Evolutionary conservation across 495 filamentous ascomycete genomes (phyloP).

Genomic region (Zalerion maritima): DNA sequence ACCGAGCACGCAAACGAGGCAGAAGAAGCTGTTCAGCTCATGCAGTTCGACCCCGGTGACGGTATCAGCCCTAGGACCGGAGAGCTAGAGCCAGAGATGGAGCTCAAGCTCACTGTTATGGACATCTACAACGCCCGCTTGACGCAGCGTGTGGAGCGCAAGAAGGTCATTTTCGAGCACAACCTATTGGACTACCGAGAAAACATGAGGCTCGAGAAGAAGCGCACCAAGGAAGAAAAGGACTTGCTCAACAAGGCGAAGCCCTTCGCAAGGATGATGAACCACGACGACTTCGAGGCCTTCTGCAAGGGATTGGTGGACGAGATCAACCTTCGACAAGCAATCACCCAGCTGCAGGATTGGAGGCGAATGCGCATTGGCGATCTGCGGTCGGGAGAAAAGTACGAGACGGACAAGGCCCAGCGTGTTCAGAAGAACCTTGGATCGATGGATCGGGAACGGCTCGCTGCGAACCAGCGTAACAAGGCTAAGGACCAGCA

Average conservation of each 20-base stretch:
- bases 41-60: conserved; percentile 95
- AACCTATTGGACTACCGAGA: conserved; percentile 82
- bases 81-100: conserved; percentile 83
- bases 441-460: conserved; percentile 65
- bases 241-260: conserved; percentile 87
- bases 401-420: conserved; percentile 86
- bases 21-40: conserved; percentile 93
- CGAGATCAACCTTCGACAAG: conserved; percentile 80
- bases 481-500: conserved; percentile 41
- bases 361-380: conserved; percentile 77
- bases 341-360: conserved; percentile 82
- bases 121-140: conserved; percentile 94
- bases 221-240: conserved; percentile 84
- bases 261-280: conserved; percentile 95
- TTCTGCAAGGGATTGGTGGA: conserved; percentile 72
- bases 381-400: conserved; percentile 75
- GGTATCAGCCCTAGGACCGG: conserved; percentile 71
- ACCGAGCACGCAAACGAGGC: conserved; percentile 96
- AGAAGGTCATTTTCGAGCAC: conserved; percentile 94
- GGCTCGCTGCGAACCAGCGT: conserved; percentile 49
- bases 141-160: conserved; percentile 82
- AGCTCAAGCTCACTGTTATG: conserved; percentile 94
- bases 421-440: conserved; percentile 54
- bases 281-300: conserved; percentile 72
- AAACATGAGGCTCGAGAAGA: conserved; percentile 78